Conservation (phyloP, 2,329 filamentous ascomycete genomes). For the Madurella fahalii region DNA sequence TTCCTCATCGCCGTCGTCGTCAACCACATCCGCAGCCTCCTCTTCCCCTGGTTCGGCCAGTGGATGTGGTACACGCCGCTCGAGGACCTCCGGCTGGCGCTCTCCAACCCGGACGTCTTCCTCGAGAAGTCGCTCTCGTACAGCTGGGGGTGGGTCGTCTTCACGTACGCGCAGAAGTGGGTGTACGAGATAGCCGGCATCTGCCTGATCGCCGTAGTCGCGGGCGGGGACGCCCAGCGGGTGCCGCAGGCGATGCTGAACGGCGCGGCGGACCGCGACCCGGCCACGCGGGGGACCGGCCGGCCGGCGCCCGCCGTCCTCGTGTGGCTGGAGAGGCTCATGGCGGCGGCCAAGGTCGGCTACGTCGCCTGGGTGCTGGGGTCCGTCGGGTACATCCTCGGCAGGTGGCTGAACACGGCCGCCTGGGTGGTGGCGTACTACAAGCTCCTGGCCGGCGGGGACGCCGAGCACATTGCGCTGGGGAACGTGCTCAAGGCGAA, state of each 20-base stretch:
- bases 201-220: not conserved
- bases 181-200: slow-evolving; percentile 17
- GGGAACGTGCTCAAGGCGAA: slow-evolving; percentile 10
- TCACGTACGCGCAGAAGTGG: slow-evolving; percentile 20
- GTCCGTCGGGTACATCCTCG: slow-evolving; percentile 30
- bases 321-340: not conserved
- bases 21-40: slow-evolving; percentile 37
- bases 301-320: not conserved
- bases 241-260: not conserved
- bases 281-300: not conserved
- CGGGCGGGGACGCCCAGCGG: not conserved
- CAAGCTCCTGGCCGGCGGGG: slow-evolving; percentile 19
- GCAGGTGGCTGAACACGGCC: slow-evolving; percentile 26
- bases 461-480: slow-evolving; percentile 13
- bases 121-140: slow-evolving; percentile 28
- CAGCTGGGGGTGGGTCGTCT: slow-evolving; percentile 14
- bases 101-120: slow-evolving; percentile 35
- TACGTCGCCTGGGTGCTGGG: slow-evolving; percentile 29
- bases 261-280: not conserved
- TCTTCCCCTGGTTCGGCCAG: slow-evolving; percentile 30
- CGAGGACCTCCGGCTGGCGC: slow-evolving; percentile 35
- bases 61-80: slow-evolving; percentile 32
- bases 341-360: slow-evolving; percentile 7
- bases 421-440: slow-evolving; percentile 29
- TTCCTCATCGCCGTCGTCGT: slow-evolving; percentile 35